Conservation (phyloP, 176 grass and related monocot species). For the Phyllostachys edulis region DNA sequence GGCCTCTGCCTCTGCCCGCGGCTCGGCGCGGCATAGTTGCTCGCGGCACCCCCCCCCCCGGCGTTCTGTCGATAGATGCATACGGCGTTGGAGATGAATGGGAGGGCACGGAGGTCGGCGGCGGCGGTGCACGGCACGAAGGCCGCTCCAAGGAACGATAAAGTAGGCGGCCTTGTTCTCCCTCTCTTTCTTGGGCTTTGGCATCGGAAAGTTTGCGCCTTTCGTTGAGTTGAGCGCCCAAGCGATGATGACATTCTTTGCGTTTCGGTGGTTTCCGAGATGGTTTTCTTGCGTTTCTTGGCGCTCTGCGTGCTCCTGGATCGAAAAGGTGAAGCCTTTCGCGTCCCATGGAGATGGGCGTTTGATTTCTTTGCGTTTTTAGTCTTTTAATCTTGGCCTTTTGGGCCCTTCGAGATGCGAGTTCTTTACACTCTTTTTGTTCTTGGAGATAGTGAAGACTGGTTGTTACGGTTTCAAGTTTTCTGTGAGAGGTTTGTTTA, state of each 20-base stretch:
- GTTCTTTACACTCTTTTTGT: background rate
- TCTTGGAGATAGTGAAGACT: background rate
- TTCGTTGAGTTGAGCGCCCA: constrained; percentile 47
- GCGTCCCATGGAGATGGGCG: constrained; percentile 21
- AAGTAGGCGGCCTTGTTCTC: constrained; percentile 53
- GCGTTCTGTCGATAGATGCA: constrained; percentile 13
- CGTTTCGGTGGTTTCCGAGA: constrained; percentile 24
- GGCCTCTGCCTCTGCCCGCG: background rate
- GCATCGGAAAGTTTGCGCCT: constrained; percentile 43
- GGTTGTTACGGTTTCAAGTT: background rate
- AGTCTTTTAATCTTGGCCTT: constrained; percentile 26
- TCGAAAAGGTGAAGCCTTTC: constrained; percentile 41
- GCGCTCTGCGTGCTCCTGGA: constrained; percentile 6
- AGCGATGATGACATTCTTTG: constrained; percentile 40
- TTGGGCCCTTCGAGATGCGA: constrained; percentile 4
- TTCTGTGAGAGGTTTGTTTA: constrained; percentile 15
- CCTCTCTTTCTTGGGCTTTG: constrained; percentile 24
- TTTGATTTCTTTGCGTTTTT: background rate
- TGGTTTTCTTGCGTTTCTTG: background rate
- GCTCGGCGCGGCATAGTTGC: background rate
- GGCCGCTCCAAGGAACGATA: constrained; percentile 53
- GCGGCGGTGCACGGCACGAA: constrained; percentile 33
- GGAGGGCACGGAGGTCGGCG: constrained; percentile 30
- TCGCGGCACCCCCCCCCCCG: background rate
- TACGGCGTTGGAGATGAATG: constrained; percentile 28